Base-by-base conservation (phyloP, 352 stramenopile genomes). In the Pythium rhizo-oryzae region DNA sequence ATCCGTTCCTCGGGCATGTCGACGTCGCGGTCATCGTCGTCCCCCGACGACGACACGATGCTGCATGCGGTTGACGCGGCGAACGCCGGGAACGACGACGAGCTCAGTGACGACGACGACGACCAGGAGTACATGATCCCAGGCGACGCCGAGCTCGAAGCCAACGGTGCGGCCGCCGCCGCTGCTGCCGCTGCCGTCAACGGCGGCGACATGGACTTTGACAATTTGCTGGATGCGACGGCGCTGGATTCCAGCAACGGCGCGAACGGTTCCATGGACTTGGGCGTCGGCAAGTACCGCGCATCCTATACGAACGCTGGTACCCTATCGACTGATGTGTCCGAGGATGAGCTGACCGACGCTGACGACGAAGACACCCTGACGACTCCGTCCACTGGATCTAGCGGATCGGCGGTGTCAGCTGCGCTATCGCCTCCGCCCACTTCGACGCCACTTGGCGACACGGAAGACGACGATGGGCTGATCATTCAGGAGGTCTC, bases 221-320 rank as follows among this genome's bases (percentile, higher is more conserved):
- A 66, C 43, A 64, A 66, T 23, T 56, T 74, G 18, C 43, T 74
- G 68, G 68, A 74, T 44, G 62, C 62, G 9, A 39, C 61, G 9
- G 67, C 59, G 19, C 49, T 69, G 16, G 63, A 80, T 46, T 67
- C 41, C 5, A 46, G 70, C 28, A 60, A 66, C 13, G 62, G 28
- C 16, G 7, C 67, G 19, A 60, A 62, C 35, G 59, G 52, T 11
- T 65, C 69, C 18, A 61, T 75, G 67, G 62, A 69, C 13, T 55
- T 90, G 30, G 81, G 79, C 30, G 72, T 89, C 46, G 83, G 76
- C 24, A 85, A 80, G 65, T 92, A 92, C 67, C 62, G 62, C 0
- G 23, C 49, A n/a, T 64, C 62, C 25, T 63, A 64, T 82, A 82
- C 55, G 61, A 87, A 62, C 52, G 56, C 37, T 18, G 57, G 49